Percentiles rank a stretch among this genome's conserved stretches.
Evolutionary conservation across 2,329 filamentous ascomycete genomes (phyloP).

Genomic region (Tolypocladium cylindrosporum): DNA sequence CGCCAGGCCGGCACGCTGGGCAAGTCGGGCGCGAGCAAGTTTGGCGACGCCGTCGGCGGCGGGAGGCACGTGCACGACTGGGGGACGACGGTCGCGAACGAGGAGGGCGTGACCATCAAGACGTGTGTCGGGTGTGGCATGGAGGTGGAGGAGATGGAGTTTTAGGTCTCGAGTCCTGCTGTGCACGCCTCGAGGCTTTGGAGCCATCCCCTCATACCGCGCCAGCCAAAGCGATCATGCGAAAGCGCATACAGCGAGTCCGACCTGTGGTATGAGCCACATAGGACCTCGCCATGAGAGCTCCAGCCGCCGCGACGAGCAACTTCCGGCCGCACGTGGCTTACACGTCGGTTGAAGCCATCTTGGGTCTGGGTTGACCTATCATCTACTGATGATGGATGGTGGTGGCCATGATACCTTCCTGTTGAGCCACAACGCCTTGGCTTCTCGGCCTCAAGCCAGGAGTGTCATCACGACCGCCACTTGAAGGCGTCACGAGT

Average conservation of each 20-base stretch:
- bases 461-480: not conserved
- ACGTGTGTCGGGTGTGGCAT: conserved; percentile 67
- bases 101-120: conserved; percentile 69
- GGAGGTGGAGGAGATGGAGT: conserved; percentile 68
- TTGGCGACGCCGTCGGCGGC: conserved; percentile 66
- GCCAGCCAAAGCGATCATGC: not conserved
- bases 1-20: conserved; percentile 54
- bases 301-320: not conserved
- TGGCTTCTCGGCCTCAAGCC: no score
- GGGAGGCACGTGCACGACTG: conserved; percentile 85
- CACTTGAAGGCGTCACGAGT: not conserved
- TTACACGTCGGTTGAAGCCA: not conserved
- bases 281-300: not conserved
- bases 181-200: not conserved
- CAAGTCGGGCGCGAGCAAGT: conserved; percentile 43
- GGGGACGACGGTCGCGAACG: conserved; percentile 58
- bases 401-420: no score
- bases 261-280: not conserved
- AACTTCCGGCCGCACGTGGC: not conserved
- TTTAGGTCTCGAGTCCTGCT: conserved; percentile 14
- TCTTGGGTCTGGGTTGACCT: no score
- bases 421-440: no score
- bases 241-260: not conserved
- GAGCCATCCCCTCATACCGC: not conserved
- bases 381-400: no score